Evolutionary conservation across 192 early-diverging fungal genomes (phyloP).

Genomic region (Endogone sp.): DNA sequence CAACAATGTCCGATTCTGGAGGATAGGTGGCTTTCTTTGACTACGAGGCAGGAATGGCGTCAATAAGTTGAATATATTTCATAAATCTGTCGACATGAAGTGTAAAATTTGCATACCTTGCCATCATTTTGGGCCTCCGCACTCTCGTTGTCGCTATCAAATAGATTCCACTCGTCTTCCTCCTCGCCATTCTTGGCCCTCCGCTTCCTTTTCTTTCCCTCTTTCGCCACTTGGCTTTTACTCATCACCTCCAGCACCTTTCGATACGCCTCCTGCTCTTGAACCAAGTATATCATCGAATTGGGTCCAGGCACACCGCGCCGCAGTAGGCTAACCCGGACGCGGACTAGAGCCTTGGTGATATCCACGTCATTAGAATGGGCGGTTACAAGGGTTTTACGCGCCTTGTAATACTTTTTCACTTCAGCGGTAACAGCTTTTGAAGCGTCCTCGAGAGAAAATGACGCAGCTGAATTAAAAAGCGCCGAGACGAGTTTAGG

Average conservation of each 20-base stretch:
- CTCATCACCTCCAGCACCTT: slow-evolving; percentile 26
- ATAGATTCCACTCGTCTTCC: slow-evolving; percentile 27
- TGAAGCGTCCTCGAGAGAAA: background rate
- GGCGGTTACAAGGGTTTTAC: background rate
- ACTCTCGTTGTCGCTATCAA: slow-evolving; percentile 15
- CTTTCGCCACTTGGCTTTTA: background rate
- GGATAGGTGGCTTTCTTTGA: slow-evolving; percentile 33
- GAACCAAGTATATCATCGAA: slow-evolving; percentile 52
- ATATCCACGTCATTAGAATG: slow-evolving; percentile 8
- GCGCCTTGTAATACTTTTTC: background rate
- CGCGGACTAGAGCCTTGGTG: slow-evolving; percentile 41
- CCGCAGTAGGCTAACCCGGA: slow-evolving; percentile 45
- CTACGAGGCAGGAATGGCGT: background rate
- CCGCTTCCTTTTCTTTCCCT: slow-evolving; percentile 19
- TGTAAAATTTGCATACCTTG: background rate
- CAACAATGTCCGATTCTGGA: slow-evolving; percentile 44
- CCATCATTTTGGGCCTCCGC: background rate
- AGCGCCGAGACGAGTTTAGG: slow-evolving; percentile 5
- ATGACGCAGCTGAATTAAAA: background rate
- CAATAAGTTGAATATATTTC: background rate
- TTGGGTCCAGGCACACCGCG: slow-evolving; percentile 43
- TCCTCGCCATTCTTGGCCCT: slow-evolving; percentile 17
- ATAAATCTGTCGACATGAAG: too few relatives aligned
- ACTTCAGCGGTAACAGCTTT: background rate
- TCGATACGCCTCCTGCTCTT: slow-evolving; percentile 35